Conservation (phyloP, 1,139 yeast species). For the Debaryomyces coudertii region DNA sequence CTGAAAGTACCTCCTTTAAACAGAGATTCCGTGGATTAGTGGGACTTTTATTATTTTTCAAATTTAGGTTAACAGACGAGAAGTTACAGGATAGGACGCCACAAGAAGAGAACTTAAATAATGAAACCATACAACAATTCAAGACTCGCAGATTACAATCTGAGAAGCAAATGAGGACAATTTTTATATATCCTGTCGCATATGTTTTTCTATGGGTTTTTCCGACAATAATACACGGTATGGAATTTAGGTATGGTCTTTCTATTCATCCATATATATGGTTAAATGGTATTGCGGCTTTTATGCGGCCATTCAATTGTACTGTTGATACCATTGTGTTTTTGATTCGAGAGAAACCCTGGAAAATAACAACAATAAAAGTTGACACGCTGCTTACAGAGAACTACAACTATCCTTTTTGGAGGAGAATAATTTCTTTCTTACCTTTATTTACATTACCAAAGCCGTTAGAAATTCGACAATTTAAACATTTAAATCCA, state of each 20-base stretch:
- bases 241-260: constrained; percentile 56
- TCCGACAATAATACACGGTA: constrained; percentile 69
- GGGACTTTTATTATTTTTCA: constrained; percentile 2
- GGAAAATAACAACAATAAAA: constrained; percentile 37
- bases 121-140: constrained; percentile 61
- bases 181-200: constrained; percentile 82
- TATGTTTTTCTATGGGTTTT: constrained; percentile 81
- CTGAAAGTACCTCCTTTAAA: neutral
- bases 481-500: neutral
- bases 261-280: constrained; percentile 58
- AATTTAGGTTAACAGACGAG: neutral
- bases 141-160: constrained; percentile 63
- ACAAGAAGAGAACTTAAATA: constrained; percentile 22
- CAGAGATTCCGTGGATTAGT: neutral
- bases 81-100: neutral
- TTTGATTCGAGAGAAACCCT: constrained; percentile 76
- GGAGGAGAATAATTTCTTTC: constrained; percentile 9
- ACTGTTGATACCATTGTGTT: constrained; percentile 77
- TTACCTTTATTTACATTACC: constrained; percentile 8
- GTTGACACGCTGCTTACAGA: neutral
- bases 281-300: constrained; percentile 68
- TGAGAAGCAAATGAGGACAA: constrained; percentile 76
- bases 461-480: neutral
- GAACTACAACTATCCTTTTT: neutral
- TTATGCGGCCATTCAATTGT: constrained; percentile 81